A percentile compares a stretch with the other conserved stretches of the same genome.
phyloP scores from a whole-genome alignment of 352 stramenopile genomes.

The Phytopythium montanum region DNA sequence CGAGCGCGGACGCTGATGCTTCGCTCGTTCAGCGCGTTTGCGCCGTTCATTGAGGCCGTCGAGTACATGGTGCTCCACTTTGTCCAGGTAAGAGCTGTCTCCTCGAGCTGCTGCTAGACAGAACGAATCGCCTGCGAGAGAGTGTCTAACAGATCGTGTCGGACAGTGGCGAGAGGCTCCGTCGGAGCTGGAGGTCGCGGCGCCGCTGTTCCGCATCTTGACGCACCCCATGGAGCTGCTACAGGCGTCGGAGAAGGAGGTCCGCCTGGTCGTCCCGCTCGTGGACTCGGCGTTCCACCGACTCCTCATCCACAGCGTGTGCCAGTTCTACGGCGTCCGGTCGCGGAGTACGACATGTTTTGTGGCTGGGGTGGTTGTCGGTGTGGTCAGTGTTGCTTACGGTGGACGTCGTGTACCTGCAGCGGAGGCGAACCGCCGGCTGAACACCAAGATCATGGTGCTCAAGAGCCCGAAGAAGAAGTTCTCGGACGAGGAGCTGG shows the following conservation, averaged over 20 bases:
- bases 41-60: constrained; percentile 70
- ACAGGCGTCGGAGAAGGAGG: constrained; percentile 53
- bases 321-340: constrained; percentile 84
- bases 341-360: constrained; percentile 66
- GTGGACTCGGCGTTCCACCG: constrained; percentile 84
- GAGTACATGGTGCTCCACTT: constrained; percentile 81
- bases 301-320: constrained; percentile 84
- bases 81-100: constrained; percentile 50
- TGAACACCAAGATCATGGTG: constrained; percentile 84
- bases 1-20: constrained; percentile 66
- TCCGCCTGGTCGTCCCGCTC: constrained; percentile 70
- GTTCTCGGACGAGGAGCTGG: constrained; percentile 38
- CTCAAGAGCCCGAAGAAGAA: constrained; percentile 59
- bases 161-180: constrained; percentile 69
- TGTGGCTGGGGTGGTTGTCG: background rate
- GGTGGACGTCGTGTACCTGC: background rate
- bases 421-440: constrained; percentile 63
- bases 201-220: constrained; percentile 51
- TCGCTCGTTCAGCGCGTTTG: constrained; percentile 63
- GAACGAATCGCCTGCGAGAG: too few species aligned
- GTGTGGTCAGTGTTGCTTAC: constrained; percentile 8
- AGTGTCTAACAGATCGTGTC: too few species aligned
- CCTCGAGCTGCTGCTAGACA: background rate
- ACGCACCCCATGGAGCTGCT: constrained; percentile 62
- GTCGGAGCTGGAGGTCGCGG: constrained; percentile 66